phyloP scores from a whole-genome alignment of 2,329 filamentous ascomycete genomes.

The Phialocephala subalpina region DNA sequence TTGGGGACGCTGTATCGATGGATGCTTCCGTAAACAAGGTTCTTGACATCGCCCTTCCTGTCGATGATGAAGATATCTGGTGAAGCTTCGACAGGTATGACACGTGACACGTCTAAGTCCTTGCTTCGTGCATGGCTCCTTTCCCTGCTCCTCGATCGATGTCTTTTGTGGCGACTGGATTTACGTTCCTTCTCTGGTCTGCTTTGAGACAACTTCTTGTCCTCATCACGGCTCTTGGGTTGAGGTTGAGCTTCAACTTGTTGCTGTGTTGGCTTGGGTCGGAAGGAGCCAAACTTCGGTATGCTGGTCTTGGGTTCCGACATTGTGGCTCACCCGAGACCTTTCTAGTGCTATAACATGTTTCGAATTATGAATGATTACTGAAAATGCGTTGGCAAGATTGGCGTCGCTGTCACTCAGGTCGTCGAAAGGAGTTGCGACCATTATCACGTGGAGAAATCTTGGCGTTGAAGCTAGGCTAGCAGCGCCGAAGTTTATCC shows the following conservation, averaged over 20 bases:
- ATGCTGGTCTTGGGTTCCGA: slow-evolving; percentile 48
- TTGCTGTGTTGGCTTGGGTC: slow-evolving; percentile 52
- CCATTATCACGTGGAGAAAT: slow-evolving; percentile 6
- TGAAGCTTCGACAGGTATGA: background rate
- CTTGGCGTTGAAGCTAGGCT: background rate
- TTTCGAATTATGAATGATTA: background rate
- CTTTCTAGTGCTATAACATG: slow-evolving; percentile 28
- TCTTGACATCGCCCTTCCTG: slow-evolving; percentile 77
- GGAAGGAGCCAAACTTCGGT: slow-evolving; percentile 81
- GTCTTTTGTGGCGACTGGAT: slow-evolving; percentile 21
- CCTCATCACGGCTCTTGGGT: slow-evolving; percentile 15
- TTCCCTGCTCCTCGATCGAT: slow-evolving; percentile 30
- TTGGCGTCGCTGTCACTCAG: background rate
- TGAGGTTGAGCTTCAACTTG: slow-evolving; percentile 18
- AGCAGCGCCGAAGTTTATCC: background rate
- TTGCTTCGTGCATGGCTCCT: background rate
- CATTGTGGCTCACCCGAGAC: slow-evolving; percentile 30
- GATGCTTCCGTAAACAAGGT: slow-evolving; percentile 76
- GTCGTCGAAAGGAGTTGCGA: background rate
- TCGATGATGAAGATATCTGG: slow-evolving; percentile 68
- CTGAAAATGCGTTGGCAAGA: background rate
- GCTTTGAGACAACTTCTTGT: slow-evolving; percentile 25
- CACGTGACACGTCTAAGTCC: slow-evolving; percentile 14
- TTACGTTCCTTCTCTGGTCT: slow-evolving; percentile 32
- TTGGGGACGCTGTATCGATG: slow-evolving; percentile 75